Conservation (phyloP, 345 rosid species). For the Eutrema yunnanense region DNA sequence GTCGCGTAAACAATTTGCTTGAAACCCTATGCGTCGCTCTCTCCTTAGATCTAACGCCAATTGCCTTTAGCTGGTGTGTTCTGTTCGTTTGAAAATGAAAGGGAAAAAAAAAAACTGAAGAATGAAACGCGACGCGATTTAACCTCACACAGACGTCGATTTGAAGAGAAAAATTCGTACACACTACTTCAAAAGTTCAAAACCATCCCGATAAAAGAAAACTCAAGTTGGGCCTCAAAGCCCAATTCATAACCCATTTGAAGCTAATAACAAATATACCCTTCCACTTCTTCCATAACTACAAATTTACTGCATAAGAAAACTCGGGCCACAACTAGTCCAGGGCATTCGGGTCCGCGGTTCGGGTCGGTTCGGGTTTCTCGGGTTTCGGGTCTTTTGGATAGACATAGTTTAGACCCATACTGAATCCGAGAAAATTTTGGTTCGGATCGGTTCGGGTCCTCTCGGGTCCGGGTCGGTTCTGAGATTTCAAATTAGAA, state of each 20-base stretch:
- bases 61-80: constrained; percentile 17
- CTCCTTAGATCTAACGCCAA: constrained; percentile 30
- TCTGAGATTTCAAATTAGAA: no score
- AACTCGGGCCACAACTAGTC: neutral
- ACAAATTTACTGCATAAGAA: neutral
- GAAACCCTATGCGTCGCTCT: constrained; percentile 1
- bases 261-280: neutral
- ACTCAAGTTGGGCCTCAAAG: constrained; percentile 6
- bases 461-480: no score
- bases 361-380: no score
- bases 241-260: neutral
- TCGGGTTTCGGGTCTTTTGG: no score
- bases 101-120: constrained; percentile 2
- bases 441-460: no score
- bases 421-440: no score
- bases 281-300: neutral
- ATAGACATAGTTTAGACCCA: no score
- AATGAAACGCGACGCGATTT: constrained; percentile 20
- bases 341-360: no score
- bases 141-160: constrained; percentile 15
- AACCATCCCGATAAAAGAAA: neutral
- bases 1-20: neutral
- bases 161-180: neutral
- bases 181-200: neutral
- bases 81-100: constrained; percentile 18